phyloP scores from a whole-genome alignment of 768 basidiomycete genomes.

The Rhodotorula diobovata region DNA sequence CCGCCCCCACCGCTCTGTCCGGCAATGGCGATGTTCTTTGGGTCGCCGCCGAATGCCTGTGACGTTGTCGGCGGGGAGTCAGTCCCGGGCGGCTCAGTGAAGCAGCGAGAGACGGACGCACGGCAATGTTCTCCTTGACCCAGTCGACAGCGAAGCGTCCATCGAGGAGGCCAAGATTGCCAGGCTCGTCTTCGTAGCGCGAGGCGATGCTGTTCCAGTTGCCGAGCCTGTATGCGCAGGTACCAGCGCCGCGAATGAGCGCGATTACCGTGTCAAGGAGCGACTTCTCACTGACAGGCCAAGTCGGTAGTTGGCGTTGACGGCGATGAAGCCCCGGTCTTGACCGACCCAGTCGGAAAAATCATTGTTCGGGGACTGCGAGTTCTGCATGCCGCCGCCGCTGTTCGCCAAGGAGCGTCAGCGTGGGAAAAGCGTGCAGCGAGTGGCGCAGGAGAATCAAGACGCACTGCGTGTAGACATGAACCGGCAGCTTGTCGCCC shows the following conservation, averaged over 20 bases:
- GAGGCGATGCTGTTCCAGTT: constrained; percentile 14
- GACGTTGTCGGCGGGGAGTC: not conserved
- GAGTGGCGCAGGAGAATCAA: too few species aligned
- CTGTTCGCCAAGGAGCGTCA: not conserved
- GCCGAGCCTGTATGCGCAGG: constrained; percentile 3
- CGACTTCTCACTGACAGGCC: constrained; percentile 5
- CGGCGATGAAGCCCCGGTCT: constrained; percentile 17
- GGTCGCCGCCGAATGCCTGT: constrained; percentile 31
- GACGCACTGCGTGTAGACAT: not conserved
- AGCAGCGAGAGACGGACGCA: not conserved
- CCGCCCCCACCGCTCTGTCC: constrained; percentile 33
- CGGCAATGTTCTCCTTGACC: constrained; percentile 22
- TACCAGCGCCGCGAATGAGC: not conserved
- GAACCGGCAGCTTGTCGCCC: constrained; percentile 32
- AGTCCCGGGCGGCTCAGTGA: not conserved
- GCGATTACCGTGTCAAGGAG: too few species aligned
- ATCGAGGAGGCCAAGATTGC: constrained; percentile 33
- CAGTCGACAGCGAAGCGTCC: constrained; percentile 26
- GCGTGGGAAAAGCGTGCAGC: too few species aligned
- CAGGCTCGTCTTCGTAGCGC: constrained; percentile 7
- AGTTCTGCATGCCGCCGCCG: constrained; percentile 27
- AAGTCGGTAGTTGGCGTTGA: constrained; percentile 35
- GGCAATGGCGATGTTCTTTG: constrained; percentile 27
- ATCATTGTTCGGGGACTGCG: constrained; percentile 23
- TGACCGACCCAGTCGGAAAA: constrained; percentile 28